Percentiles rank a stretch among this genome's conserved stretches.
Evolutionary conservation across 768 basidiomycete genomes (phyloP).

Genomic region (Leccinum fibrillosum): DNA sequence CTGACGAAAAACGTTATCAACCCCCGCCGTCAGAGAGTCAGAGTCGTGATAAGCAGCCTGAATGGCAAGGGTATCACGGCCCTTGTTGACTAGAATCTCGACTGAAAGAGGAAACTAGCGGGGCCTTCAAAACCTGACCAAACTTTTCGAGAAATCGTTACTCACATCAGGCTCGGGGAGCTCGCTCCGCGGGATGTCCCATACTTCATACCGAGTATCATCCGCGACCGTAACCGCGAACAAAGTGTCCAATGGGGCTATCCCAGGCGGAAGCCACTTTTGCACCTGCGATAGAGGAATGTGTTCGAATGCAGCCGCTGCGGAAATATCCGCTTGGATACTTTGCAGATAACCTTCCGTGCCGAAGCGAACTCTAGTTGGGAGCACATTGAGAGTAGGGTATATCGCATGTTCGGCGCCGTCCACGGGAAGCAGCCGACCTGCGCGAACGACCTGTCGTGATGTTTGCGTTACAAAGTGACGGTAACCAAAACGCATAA

Average conservation of each 20-base stretch:
- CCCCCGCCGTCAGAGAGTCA: slow-evolving; percentile 15
- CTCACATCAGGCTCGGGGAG: slow-evolving; percentile 32
- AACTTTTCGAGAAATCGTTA: not conserved
- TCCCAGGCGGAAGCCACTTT: slow-evolving; percentile 27
- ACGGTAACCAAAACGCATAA: not conserved
- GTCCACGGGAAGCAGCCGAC: slow-evolving; percentile 27
- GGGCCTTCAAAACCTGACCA: not conserved
- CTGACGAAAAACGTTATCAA: slow-evolving; percentile 19
- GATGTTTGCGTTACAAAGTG: not conserved
- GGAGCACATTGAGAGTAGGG: slow-evolving; percentile 30
- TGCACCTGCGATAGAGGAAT: slow-evolving; percentile 30
- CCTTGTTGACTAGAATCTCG: slow-evolving; percentile 25
- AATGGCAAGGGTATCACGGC: slow-evolving; percentile 13
- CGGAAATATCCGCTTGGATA: slow-evolving; percentile 28
- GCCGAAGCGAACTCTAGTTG: slow-evolving; percentile 22
- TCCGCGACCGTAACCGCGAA: slow-evolving; percentile 31
- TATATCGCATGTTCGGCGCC: slow-evolving; percentile 20
- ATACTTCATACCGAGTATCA: slow-evolving; percentile 13
- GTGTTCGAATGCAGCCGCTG: slow-evolving; percentile 28
- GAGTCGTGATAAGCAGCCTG: slow-evolving; percentile 23
- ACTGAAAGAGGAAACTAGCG: slow-evolving; percentile 22
- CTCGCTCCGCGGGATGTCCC: slow-evolving; percentile 28
- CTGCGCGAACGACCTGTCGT: slow-evolving; percentile 30
- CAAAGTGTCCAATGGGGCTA: slow-evolving; percentile 27
- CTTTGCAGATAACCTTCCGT: slow-evolving; percentile 14